Base-by-base conservation (phyloP, 176 grass and related monocot genomes). In the Hordeum vulgare region DNA sequence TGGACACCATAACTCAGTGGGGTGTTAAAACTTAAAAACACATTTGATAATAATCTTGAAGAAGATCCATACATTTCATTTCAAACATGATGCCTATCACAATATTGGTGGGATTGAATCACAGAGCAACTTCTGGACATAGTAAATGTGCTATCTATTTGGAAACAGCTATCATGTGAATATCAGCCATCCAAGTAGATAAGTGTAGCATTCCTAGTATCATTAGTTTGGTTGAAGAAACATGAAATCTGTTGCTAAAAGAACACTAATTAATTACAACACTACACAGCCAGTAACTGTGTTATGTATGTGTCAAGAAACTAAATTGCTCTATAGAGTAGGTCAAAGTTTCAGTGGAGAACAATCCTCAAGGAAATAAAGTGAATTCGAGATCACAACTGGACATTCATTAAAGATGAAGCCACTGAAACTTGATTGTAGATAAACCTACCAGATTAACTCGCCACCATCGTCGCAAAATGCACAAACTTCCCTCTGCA, bases 391-490 rank as follows among this genome's bases (percentile, higher is more conserved):
- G 5, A 72, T 20, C 18, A 21, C 49, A 63, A 31, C 11, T 49
- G 37, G 44, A 56, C 53, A 88, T 47, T 21, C 39, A 61, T 64
- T 63, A 62, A 20, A 61, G 31, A 83, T 51, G 33, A 80, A 71
- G 41, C 34, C 35, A 77, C 35, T 40, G 15, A 76, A 70, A 81
- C 68, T 61, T 68, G 56, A 79, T 51, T 45, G 8, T 29, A 24
- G 81, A 14, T 57, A 69, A 27, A 88, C 80, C 34, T 89, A 94
- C 92, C 86, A 86, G 77, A 76, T 24, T 18, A 91, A 45, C 28
- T 49, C 37, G 83, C 89, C 92, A 57, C 89, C 86, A 54, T 94
- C 66, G 5, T 94, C 86, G 21, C 92, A 94, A 33, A 94, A 76
- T 73, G 86, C 70, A 91, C 92, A 94, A 72, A 91, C 64, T 73